Evolutionary conservation across 2,329 filamentous ascomycete species (phyloP), one percentile per base, ranked within the genome.

Genomic region (Dactylonectria estremocensis): DNA sequence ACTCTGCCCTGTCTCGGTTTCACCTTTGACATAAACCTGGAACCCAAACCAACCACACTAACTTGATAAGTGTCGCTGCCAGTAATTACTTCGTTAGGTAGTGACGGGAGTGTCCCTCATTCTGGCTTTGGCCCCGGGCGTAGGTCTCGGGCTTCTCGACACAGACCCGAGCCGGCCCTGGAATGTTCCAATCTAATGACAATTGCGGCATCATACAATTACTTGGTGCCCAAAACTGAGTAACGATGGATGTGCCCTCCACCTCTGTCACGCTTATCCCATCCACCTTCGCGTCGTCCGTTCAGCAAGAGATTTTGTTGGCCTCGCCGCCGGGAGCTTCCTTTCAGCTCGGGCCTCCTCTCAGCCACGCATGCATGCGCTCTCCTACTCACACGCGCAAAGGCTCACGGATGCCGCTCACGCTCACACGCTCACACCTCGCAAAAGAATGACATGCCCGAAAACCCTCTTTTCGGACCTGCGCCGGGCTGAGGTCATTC

Each of bases 1-100:
- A 43, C 62, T 59, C 49, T 64, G 61, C 24, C 49, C 48, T 16
- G 62, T 59, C 54, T 64, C 55, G 40, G 55, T 59, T 59, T 64
- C 40, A 43, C 49, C 49, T 48, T 48, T 31, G 55, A 58, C 45
- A 64, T 64, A 20, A 58, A 64, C 61, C 61, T 64, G 48, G 61
- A 64, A 46, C 61, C 61, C 20, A 53, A 53, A 50, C 56, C 48
- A 54, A 31, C 60, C 4, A 28, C 4, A 28, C 24, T 28, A 28
- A 28, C 7, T 28, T 7, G 24, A 28, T 45, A 62, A 62, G 18
- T 5, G 20, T 20, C 9, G 18, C 45, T 46, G 8, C 18, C 45
- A 46, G 45, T 45, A 16, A 11, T 16, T 50, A 20, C 46, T n/a
- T 24, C 20, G 16, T 14, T 50, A 28, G 22, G 24, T 50, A 52